Evolutionary conservation across 2,329 filamentous ascomycete genomes (phyloP).

Genomic region (Epichloe typhina): DNA sequence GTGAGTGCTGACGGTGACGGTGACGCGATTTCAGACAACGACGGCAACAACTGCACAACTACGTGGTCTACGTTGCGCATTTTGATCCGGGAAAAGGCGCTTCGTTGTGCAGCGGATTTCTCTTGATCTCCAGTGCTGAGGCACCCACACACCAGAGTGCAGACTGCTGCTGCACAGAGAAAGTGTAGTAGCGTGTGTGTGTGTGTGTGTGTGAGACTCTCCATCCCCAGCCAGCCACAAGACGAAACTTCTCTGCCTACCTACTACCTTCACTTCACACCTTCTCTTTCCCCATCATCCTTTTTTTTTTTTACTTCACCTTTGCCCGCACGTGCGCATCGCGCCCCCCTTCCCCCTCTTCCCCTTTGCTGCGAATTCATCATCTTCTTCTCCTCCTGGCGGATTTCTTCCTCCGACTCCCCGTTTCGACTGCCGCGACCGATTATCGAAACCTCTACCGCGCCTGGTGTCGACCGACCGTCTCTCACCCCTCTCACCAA

Average conservation of each 20-base stretch:
- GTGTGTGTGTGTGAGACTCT: background rate
- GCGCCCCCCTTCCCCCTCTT: no score
- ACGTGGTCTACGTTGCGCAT: background rate
- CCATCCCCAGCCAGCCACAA: slow-evolving; percentile 9
- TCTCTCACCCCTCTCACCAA: slow-evolving; percentile 13
- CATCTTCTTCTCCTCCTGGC: background rate
- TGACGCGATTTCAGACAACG: slow-evolving; percentile 6
- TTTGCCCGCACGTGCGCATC: slow-evolving; percentile 2
- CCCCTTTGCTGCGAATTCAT: background rate
- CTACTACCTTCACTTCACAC: slow-evolving; percentile 6
- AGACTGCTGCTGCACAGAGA: background rate
- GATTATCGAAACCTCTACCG: slow-evolving; percentile 6
- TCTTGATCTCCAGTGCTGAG: slow-evolving; percentile 5
- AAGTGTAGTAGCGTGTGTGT: background rate
- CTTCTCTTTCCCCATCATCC: slow-evolving; percentile 6
- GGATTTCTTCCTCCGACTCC: slow-evolving; percentile 1
- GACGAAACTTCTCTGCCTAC: slow-evolving; percentile 7
- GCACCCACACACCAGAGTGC: background rate
- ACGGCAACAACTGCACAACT: background rate
- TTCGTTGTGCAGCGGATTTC: background rate
- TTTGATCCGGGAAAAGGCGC: background rate
- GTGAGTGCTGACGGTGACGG: slow-evolving; percentile 11
- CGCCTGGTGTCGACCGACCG: slow-evolving; percentile 6
- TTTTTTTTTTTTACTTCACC: background rate
- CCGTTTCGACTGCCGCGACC: slow-evolving; percentile 6